phyloP scores from a whole-genome alignment of 164 flowering plant genomes.

The Santalum album region DNA sequence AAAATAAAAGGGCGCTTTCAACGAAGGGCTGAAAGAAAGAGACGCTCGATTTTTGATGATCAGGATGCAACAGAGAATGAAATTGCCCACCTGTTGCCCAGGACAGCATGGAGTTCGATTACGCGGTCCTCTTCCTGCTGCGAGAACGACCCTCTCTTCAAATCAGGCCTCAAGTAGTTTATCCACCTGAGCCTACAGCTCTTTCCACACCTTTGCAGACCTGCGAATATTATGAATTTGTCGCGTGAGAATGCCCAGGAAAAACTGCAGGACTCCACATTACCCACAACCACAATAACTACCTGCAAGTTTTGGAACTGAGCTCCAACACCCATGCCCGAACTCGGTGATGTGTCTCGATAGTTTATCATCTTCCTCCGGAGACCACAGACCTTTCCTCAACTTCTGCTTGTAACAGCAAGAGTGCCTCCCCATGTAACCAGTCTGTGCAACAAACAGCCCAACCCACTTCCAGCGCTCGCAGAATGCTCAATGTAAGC shows the following conservation, averaged over 20 bases:
- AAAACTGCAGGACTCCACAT: no score
- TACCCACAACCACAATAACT: no score
- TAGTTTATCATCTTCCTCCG: slow-evolving; percentile 93
- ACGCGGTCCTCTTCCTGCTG: slow-evolving; percentile 71
- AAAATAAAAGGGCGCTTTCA: no score
- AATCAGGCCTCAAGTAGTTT: slow-evolving; percentile 81
- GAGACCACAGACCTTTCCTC: slow-evolving; percentile 92
- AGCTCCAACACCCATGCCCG: slow-evolving; percentile 98
- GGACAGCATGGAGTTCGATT: slow-evolving; percentile 71
- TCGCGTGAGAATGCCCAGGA: no score
- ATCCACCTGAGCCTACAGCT: slow-evolving; percentile 89
- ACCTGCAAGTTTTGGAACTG: slow-evolving; percentile 92
- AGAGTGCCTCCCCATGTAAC: slow-evolving; percentile 91
- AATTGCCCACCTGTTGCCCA: slow-evolving; percentile 66
- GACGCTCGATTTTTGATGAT: no score
- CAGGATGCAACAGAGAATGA: background rate
- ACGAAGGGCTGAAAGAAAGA: no score
- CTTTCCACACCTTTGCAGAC: slow-evolving; percentile 81
- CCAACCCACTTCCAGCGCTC: no score
- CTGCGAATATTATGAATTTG: no score
- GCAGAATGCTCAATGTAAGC: no score
- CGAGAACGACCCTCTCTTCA: slow-evolving; percentile 80
- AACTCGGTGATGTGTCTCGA: slow-evolving; percentile 60
- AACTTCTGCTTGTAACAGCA: slow-evolving; percentile 94
- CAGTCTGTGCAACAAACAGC: no score